Conservation (phyloP, 179 eudicot genomes). For the Spergularia azorica region DNA sequence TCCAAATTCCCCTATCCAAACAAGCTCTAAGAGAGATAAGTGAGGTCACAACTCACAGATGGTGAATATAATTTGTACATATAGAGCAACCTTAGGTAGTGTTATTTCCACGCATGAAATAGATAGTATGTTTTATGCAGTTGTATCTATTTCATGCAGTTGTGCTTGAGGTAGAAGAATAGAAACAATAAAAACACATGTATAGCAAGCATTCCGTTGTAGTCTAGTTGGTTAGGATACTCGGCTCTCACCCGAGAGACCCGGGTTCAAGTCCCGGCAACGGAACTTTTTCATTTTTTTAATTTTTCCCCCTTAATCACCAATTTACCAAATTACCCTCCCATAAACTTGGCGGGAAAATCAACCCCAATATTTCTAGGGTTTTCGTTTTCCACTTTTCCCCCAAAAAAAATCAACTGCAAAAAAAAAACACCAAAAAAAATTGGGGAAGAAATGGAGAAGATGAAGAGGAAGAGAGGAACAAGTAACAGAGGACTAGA, state of each 20-base stretch:
- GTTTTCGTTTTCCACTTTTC: neutral
- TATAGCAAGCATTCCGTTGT: slow-evolving; percentile 62
- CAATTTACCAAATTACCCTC: too few species aligned
- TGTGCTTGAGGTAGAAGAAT: too few species aligned
- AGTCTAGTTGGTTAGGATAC: slow-evolving; percentile 99
- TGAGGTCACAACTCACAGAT: too few species aligned
- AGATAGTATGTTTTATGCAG: too few species aligned
- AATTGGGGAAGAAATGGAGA: slow-evolving; percentile 40
- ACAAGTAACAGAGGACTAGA: slow-evolving; percentile 49
- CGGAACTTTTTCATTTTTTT: slow-evolving; percentile 38
- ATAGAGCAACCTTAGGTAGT: too few species aligned
- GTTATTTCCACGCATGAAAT: too few species aligned
- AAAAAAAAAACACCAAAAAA: neutral
- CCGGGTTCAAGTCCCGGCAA: slow-evolving; percentile 99
- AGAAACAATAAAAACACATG: too few species aligned
- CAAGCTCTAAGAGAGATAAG: too few species aligned
- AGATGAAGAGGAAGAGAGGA: slow-evolving; percentile 25
- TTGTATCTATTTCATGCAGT: too few species aligned
- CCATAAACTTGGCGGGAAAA: slow-evolving; percentile 28
- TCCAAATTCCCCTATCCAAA: too few species aligned
- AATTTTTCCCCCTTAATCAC: neutral
- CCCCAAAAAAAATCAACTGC: slow-evolving; percentile 7
- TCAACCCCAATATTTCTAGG: slow-evolving; percentile 5
- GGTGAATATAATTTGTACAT: too few species aligned
- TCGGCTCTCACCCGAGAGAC: slow-evolving; percentile 99